These are phyloP conservation scores for Hypocreales sp. DNA, from an alignment of 2,329 filamentous ascomycete species.

Conservation along the genomic window DNA sequence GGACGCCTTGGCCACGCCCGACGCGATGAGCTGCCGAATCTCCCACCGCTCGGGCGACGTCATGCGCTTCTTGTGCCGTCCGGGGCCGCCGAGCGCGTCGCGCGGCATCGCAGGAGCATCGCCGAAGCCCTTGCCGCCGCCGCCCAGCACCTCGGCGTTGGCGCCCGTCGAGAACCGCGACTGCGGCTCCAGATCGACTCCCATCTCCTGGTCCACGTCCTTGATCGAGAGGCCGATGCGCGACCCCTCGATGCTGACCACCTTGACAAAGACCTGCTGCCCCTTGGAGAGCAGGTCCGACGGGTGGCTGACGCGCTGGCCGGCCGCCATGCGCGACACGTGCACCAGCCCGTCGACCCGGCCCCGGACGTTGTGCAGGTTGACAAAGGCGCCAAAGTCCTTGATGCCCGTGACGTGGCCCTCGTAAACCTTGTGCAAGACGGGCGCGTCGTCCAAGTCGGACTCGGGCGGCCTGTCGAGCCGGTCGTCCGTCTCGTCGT, in stretches of 20 bases:
- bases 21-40: conserved; percentile 89
- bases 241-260: conserved; percentile 68
- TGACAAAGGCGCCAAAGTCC: conserved; percentile 92
- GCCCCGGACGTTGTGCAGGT: conserved; percentile 70
- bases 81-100: conserved; percentile 25
- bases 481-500: conserved; percentile 36
- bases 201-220: conserved; percentile 83
- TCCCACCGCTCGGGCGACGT: conserved; percentile 97
- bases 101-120: conserved; percentile 17
- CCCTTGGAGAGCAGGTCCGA: conserved; percentile 70
- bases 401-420: conserved; percentile 86
- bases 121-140: conserved; percentile 38
- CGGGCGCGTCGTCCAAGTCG: conserved; percentile 68
- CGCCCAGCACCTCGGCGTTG: conserved; percentile 71
- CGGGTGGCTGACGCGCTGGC: conserved; percentile 78
- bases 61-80: conserved; percentile 72
- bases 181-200: conserved; percentile 68
- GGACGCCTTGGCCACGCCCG: conserved; percentile 79
- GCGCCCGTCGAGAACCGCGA: conserved; percentile 72
- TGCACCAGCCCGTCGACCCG: conserved; percentile 91
- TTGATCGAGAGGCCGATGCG: conserved; percentile 91
- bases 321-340: conserved; percentile 74
- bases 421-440: conserved; percentile 77
- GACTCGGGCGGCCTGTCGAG: conserved; percentile 51
- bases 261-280: conserved; percentile 84